phyloP scores from a whole-genome alignment of 371 early-diverging fungal species.

The Syncephalastrum sp. region DNA sequence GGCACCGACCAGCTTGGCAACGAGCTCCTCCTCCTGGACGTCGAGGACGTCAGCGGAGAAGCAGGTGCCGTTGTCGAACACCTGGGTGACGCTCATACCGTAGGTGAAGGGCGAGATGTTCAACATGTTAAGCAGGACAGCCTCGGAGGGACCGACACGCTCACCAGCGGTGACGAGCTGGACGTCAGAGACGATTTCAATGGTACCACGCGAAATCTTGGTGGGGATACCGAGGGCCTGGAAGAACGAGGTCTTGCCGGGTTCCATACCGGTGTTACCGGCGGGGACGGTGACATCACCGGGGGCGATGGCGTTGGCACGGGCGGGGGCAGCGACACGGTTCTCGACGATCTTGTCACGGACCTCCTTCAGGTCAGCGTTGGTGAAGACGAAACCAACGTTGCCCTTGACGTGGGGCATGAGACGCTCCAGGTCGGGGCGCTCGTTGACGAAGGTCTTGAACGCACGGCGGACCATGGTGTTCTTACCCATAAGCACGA shows the following conservation, averaged over 20 bases:
- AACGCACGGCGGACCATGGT: slow-evolving; percentile 99
- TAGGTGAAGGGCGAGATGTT: slow-evolving; percentile 99
- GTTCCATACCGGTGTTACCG: slow-evolving; percentile 99
- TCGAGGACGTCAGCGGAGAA: slow-evolving; percentile 94
- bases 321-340: slow-evolving; percentile 98
- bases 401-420: slow-evolving; percentile 91
- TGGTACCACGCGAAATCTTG: slow-evolving; percentile 99
- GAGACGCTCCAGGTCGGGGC: slow-evolving; percentile 90
- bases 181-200: slow-evolving; percentile 98
- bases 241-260: slow-evolving; percentile 99
- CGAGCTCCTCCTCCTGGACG: slow-evolving; percentile 85
- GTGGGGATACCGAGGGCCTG: slow-evolving; percentile 99
- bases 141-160: slow-evolving; percentile 99
- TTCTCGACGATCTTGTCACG: slow-evolving; percentile 91
- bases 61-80: slow-evolving; percentile 93
- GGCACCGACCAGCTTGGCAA: slow-evolving; percentile 78
- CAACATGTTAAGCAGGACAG: slow-evolving; percentile 98
- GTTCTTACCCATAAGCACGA: slow-evolving; percentile 99
- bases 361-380: slow-evolving; percentile 92
- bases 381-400: slow-evolving; percentile 99
- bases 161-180: slow-evolving; percentile 88
- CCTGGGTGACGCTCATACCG: slow-evolving; percentile 93
- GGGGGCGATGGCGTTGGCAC: slow-evolving; percentile 98
- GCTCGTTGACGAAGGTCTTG: slow-evolving; percentile 71
- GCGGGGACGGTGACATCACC: slow-evolving; percentile 95